These are phyloP conservation scores for Abelmoschus esculentus DNA, from an alignment of 345 rosid genomes.

Conservation along the genomic window DNA sequence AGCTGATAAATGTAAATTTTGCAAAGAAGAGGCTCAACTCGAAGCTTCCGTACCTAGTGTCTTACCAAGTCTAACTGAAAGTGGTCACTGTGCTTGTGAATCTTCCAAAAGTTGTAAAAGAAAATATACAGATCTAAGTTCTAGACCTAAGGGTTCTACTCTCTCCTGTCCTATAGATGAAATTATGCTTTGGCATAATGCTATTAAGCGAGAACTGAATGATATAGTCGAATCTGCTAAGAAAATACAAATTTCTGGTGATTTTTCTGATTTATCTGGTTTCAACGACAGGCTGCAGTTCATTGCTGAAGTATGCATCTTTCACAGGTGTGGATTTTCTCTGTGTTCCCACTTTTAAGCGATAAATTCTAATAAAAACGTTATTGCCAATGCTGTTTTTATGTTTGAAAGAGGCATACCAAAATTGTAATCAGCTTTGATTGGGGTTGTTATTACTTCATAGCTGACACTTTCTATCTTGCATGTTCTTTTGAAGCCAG, in stretches of 20 bases:
- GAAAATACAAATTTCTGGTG: slow-evolving; percentile 40
- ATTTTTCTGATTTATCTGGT: slow-evolving; percentile 40
- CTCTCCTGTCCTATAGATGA: slow-evolving; percentile 42
- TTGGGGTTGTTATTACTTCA: background rate
- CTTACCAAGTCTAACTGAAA: slow-evolving; percentile 14
- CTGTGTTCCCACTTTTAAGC: background rate
- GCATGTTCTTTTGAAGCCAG: background rate
- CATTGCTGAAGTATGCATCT: slow-evolving; percentile 60
- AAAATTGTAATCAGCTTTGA: background rate
- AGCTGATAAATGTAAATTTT: slow-evolving; percentile 17
- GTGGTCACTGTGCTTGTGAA: slow-evolving; percentile 31
- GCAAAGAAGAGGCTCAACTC: slow-evolving; percentile 16
- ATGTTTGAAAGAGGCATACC: background rate
- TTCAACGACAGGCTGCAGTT: slow-evolving; percentile 52
- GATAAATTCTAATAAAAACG: background rate
- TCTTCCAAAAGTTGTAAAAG: slow-evolving; percentile 37
- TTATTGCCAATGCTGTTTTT: background rate
- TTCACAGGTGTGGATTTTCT: slow-evolving; percentile 39
- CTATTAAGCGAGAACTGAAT: slow-evolving; percentile 40
- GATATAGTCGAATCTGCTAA: slow-evolving; percentile 47
- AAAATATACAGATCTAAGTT: slow-evolving; percentile 33
- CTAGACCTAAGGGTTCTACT: slow-evolving; percentile 20
- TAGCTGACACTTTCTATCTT: background rate
- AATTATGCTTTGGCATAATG: slow-evolving; percentile 57
- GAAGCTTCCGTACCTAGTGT: slow-evolving; percentile 17